Conservation (phyloP, 2,329 filamentous ascomycete genomes). For the Ceratocystis papillata region DNA sequence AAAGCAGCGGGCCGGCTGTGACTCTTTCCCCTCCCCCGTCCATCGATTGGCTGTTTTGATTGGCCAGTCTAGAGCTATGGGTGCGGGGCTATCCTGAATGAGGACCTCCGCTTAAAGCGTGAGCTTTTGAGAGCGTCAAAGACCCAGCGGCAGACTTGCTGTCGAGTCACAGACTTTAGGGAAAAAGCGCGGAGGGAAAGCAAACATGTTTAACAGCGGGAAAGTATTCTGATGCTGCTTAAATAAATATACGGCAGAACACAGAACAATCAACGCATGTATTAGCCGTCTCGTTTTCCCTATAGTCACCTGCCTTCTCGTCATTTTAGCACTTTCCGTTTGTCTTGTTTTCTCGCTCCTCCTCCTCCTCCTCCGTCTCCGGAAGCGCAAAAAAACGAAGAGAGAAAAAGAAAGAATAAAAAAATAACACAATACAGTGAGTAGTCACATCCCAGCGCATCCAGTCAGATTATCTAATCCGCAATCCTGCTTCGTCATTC, state of each 20-base stretch:
- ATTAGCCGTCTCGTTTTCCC: no score
- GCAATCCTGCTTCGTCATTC: slow-evolving; percentile 22
- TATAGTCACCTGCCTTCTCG: no score
- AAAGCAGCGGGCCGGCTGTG: slow-evolving; percentile 11
- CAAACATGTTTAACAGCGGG: neutral
- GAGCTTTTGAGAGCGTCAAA: neutral
- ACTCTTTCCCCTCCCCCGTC: slow-evolving; percentile 3
- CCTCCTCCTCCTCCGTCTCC: slow-evolving; percentile 19
- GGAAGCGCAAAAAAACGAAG: slow-evolving; percentile 6
- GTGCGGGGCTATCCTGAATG: slow-evolving; percentile 18
- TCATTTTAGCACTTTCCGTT: neutral
- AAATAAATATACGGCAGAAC: no score
- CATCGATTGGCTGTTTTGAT: neutral
- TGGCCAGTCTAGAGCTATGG: neutral
- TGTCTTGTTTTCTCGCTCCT: neutral
- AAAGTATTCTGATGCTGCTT: no score
- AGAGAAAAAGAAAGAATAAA: neutral
- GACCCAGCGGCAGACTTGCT: neutral
- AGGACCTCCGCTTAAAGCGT: slow-evolving; percentile 14
- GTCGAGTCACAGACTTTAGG: neutral
- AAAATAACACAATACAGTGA: neutral
- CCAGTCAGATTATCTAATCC: slow-evolving; percentile 13
- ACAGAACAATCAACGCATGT: no score
- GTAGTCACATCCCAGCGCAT: neutral
- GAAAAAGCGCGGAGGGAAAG: neutral